A percentile compares a stretch with the other conserved stretches of the same genome.
Evolutionary conservation across 768 basidiomycete species (phyloP).

Genomic region (Candolleomyces eurysporus): DNA sequence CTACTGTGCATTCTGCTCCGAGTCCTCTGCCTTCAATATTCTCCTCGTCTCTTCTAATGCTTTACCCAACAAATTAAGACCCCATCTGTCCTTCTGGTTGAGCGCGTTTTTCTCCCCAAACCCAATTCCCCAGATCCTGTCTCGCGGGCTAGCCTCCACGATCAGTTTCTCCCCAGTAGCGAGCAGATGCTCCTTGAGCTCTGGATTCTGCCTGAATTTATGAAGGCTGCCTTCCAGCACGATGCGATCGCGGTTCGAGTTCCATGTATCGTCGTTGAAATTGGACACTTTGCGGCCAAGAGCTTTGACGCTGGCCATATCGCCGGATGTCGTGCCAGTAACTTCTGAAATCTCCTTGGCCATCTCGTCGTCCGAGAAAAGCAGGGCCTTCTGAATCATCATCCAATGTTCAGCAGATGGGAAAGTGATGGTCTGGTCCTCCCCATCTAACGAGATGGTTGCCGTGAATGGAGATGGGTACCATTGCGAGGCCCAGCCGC

Average conservation of each 20-base stretch:
- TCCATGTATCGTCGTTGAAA: slow-evolving; percentile 53
- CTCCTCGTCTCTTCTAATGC: slow-evolving; percentile 42
- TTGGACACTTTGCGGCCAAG: slow-evolving; percentile 49
- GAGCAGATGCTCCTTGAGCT: slow-evolving; percentile 38
- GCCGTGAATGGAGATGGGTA: slow-evolving; percentile 45
- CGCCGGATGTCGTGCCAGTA: slow-evolving; percentile 24
- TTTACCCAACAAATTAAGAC: slow-evolving; percentile 53
- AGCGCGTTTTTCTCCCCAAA: slow-evolving; percentile 49
- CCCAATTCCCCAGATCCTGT: slow-evolving; percentile 66
- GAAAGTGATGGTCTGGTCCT: slow-evolving; percentile 34
- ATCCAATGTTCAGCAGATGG: slow-evolving; percentile 62
- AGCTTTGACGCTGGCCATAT: slow-evolving; percentile 46
- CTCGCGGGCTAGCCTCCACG: slow-evolving; percentile 59
- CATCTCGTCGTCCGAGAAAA: slow-evolving; percentile 47
- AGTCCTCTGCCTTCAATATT: slow-evolving; percentile 29
- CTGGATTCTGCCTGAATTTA: slow-evolving; percentile 53
- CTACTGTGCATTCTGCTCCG: background rate
- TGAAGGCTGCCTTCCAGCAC: slow-evolving; percentile 52
- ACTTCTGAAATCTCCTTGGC: slow-evolving; percentile 42
- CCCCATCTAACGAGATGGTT: slow-evolving; percentile 26
- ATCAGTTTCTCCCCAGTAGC: slow-evolving; percentile 46
- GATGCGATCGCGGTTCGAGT: slow-evolving; percentile 41
- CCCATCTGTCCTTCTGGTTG: slow-evolving; percentile 44
- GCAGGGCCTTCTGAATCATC: slow-evolving; percentile 62
- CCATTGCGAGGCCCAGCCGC: slow-evolving; percentile 54